These are phyloP conservation scores for Solanum hybrid DNA, from an alignment of 305 asterid genomes.

Conservation along the genomic window DNA sequence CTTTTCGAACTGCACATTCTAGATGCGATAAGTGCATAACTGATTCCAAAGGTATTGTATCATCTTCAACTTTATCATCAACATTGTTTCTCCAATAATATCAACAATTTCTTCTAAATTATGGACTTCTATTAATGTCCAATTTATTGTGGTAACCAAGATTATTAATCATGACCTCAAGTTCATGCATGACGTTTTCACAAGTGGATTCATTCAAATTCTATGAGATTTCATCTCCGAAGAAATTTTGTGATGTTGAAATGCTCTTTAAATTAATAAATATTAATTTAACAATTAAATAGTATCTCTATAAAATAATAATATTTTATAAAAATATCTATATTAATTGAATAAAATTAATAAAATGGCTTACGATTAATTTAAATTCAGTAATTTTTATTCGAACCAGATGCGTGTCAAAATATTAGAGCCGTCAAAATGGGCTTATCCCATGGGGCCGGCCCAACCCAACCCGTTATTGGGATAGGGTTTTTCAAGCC, in stretches of 20 bases:
- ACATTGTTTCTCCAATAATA: background rate
- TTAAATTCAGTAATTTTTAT: background rate
- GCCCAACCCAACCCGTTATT: no score
- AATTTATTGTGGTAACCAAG: background rate
- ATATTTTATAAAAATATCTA: background rate
- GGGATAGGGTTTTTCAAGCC: no score
- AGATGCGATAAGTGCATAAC: background rate
- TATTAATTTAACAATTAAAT: no score
- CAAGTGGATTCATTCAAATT: no score
- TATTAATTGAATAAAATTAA: no score
- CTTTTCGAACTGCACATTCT: background rate
- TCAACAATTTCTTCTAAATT: background rate
- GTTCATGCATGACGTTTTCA: background rate
- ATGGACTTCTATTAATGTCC: background rate
- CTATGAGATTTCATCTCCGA: background rate
- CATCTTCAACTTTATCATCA: background rate
- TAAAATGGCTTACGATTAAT: background rate
- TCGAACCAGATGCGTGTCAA: background rate
- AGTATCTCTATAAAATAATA: no score
- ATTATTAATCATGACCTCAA: background rate
- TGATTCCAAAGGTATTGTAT: background rate
- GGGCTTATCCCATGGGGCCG: no score
- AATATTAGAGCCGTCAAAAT: no score
- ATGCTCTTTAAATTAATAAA: no score
- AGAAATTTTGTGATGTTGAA: no score